These are phyloP conservation scores for Coemansia sp. DNA, from an alignment of 192 early-diverging fungal genomes.

Conservation along the genomic window DNA sequence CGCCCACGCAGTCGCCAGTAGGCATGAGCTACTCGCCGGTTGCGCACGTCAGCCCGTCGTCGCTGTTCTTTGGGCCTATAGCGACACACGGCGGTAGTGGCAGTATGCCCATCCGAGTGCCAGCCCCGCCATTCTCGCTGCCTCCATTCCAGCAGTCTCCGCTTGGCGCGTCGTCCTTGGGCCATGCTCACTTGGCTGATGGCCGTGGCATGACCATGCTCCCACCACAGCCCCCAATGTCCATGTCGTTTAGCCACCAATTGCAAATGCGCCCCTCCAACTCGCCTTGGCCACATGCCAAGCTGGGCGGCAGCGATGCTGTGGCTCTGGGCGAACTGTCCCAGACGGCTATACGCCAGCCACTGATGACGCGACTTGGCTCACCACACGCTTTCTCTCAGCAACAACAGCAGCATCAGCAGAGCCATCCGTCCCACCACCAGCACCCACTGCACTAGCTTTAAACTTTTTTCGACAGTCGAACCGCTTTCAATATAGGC, in stretches of 20 bases:
- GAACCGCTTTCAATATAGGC: too few relatives aligned
- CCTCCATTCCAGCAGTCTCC: conserved; percentile 21
- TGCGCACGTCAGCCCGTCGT: conserved; percentile 9
- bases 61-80: conserved; percentile 18
- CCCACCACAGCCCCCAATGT: background rate
- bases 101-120: conserved; percentile 2
- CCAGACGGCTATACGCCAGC: background rate
- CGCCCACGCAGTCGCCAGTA: conserved; percentile 1
- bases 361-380: conserved; percentile 10
- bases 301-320: conserved; percentile 10
- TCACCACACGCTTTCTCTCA: conserved; percentile 15
- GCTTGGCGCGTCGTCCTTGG: conserved; percentile 9
- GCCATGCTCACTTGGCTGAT: conserved; percentile 2
- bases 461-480: background rate
- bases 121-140: conserved; percentile 16
- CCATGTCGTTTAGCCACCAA: background rate
- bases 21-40: conserved; percentile 18
- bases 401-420: conserved; percentile 10
- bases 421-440: background rate
- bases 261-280: background rate
- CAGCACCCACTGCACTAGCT: conserved; percentile 3
- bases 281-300: conserved; percentile 22
- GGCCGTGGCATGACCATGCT: background rate
- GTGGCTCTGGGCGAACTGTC: background rate
- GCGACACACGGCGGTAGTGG: background rate